phyloP scores from a whole-genome alignment of 139 green algal genomes.

The Coelastrella sp. region DNA sequence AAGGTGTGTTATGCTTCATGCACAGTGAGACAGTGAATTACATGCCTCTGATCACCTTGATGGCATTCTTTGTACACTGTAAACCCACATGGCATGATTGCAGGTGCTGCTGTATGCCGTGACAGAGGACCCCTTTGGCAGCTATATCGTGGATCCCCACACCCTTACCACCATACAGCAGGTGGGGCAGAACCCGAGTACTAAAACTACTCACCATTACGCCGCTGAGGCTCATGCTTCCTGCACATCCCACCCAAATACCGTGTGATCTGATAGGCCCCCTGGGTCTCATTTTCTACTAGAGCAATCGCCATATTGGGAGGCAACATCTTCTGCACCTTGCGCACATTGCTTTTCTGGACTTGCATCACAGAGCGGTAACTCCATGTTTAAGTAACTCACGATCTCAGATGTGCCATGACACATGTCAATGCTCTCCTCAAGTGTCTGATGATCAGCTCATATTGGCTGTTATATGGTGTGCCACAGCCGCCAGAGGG shows the following conservation, averaged over 20 bases:
- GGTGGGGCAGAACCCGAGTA: conserved; percentile 18
- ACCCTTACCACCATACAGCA: conserved; percentile 67
- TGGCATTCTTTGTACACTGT: background rate
- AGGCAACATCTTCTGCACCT: no score
- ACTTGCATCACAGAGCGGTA: no score
- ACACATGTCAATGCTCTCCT: no score
- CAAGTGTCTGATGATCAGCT: background rate
- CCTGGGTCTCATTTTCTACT: background rate
- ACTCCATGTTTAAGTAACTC: no score
- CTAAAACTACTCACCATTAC: background rate
- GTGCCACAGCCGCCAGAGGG: background rate
- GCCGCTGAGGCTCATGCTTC: background rate
- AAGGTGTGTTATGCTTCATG: background rate
- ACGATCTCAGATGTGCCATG: no score
- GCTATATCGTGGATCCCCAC: conserved; percentile 62
- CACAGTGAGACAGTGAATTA: background rate
- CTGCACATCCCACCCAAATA: no score
- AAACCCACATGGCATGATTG: background rate
- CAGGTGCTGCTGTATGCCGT: conserved; percentile 21
- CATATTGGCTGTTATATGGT: background rate
- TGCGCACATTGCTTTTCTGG: no score
- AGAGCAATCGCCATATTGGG: no score
- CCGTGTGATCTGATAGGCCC: no score
- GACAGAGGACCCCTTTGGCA: conserved; percentile 65
- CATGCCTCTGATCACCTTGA: no score